Conservation (phyloP, 768 basidiomycete genomes). For the Sporobolomyces phaffii region DNA sequence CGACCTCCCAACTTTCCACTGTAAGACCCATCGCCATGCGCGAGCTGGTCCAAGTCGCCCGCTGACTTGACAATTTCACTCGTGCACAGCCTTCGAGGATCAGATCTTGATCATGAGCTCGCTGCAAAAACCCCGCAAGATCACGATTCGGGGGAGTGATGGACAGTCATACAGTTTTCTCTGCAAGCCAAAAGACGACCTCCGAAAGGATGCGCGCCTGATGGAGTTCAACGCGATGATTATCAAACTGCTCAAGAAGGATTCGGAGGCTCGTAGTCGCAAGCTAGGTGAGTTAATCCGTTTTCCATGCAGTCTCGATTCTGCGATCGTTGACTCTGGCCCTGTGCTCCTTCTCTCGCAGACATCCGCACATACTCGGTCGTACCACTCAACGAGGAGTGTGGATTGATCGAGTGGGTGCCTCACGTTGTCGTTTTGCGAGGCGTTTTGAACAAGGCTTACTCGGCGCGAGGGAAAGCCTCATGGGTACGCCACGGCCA, state of each 20-base stretch:
- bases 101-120: constrained; percentile 88
- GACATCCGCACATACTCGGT: constrained; percentile 97
- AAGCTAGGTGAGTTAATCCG: constrained; percentile 65
- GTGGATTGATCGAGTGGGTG: constrained; percentile 98
- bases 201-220: constrained; percentile 89
- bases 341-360: constrained; percentile 43
- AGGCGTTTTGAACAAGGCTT: constrained; percentile 63
- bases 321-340: background rate
- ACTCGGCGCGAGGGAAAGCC: constrained; percentile 54
- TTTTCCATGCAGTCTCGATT: background rate
- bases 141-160: constrained; percentile 74
- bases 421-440: constrained; percentile 82
- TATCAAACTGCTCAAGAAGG: constrained; percentile 88
- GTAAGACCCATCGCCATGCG: constrained; percentile 49
- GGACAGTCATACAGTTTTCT: constrained; percentile 83
- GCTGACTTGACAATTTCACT: background rate
- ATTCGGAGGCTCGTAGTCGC: constrained; percentile 83
- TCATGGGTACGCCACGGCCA: constrained; percentile 51
- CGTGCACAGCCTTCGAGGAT: constrained; percentile 63
- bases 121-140: constrained; percentile 81
- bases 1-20: constrained; percentile 66
- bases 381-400: constrained; percentile 93
- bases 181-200: constrained; percentile 93
- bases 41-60: too few relatives aligned
- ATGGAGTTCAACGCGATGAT: constrained; percentile 99